Percentiles rank a stretch among this genome's conserved stretches.
Evolutionary conservation across 441 rosid species (phyloP).

Genomic region (Dalechampia spathulata): DNA sequence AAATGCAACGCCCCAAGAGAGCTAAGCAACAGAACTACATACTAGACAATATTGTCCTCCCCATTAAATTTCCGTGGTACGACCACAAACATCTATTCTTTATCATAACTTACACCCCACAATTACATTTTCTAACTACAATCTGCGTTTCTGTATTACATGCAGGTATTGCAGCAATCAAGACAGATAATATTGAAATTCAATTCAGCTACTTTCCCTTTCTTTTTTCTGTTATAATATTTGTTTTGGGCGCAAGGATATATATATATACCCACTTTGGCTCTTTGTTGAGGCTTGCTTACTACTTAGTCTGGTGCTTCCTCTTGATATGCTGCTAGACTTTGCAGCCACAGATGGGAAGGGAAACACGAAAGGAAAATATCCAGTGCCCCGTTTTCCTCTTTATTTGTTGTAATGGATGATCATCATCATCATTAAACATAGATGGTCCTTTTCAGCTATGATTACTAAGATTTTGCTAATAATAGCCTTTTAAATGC

Average conservation of each 20-base stretch:
- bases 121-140: neutral
- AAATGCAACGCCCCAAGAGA: slow-evolving; percentile 87
- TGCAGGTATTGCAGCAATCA: slow-evolving; percentile 28
- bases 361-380: no score
- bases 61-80: slow-evolving; percentile 42
- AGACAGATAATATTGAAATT: slow-evolving; percentile 13
- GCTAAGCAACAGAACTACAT: slow-evolving; percentile 43
- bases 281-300: no score
- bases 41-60: slow-evolving; percentile 29
- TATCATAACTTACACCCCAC: neutral
- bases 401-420: no score
- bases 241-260: slow-evolving; percentile 20
- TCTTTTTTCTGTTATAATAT: neutral
- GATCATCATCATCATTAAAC: no score
- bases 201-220: slow-evolving; percentile 3
- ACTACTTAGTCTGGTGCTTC: no score
- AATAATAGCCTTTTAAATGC: no score
- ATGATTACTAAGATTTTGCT: no score
- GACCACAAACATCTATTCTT: neutral
- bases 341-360: no score
- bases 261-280: no score
- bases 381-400: no score
- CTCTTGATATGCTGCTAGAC: no score
- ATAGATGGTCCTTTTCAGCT: no score
- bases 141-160: neutral